phyloP scores from a whole-genome alignment of 2,329 filamentous ascomycete genomes.

The Ceratocystiopsis sp. region DNA sequence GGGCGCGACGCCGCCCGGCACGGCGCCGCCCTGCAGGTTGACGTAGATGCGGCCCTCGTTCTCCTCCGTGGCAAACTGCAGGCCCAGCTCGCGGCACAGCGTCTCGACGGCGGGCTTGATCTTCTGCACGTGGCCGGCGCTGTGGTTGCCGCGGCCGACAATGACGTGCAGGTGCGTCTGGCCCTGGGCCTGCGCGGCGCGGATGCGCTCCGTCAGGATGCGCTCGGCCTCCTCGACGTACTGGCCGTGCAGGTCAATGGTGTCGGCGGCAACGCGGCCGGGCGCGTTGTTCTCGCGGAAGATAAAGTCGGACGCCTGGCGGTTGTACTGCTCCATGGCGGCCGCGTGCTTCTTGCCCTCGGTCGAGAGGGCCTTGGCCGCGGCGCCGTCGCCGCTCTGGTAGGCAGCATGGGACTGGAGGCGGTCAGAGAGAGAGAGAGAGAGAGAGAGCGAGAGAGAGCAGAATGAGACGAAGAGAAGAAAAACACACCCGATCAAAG shows the following conservation, averaged over 20 bases:
- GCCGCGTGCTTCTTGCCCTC: conserved; percentile 72
- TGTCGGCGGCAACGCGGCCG: conserved; percentile 59
- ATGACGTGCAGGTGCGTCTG: conserved; percentile 84
- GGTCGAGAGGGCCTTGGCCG: conserved; percentile 69
- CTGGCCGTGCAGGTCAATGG: conserved; percentile 86
- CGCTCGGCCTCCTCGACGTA: conserved; percentile 90
- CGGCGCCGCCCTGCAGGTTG: conserved; percentile 60
- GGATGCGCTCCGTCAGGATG: conserved; percentile 73
- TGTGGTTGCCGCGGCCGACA: conserved; percentile 90
- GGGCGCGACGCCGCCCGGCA: conserved; percentile 17
- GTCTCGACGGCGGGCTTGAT: conserved; percentile 90
- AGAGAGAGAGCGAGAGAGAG: neutral
- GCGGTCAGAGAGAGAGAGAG: neutral
- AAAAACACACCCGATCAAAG: conserved; percentile 44
- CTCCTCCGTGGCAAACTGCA: conserved; percentile 71
- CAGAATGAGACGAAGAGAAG: conserved; percentile 9
- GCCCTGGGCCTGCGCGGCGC: conserved; percentile 53
- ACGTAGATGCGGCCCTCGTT: conserved; percentile 84
- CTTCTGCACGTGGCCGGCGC: conserved; percentile 66
- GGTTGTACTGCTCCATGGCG: conserved; percentile 77
- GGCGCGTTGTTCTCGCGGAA: conserved; percentile 86
- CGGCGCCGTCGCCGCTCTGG: conserved; percentile 60
- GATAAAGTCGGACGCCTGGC: conserved; percentile 81
- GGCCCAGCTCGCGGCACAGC: conserved; percentile 64
- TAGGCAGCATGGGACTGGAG: conserved; percentile 63